phyloP scores from a whole-genome alignment of 1,284 basidiomycete genomes.

The Trametes pubescens region DNA sequence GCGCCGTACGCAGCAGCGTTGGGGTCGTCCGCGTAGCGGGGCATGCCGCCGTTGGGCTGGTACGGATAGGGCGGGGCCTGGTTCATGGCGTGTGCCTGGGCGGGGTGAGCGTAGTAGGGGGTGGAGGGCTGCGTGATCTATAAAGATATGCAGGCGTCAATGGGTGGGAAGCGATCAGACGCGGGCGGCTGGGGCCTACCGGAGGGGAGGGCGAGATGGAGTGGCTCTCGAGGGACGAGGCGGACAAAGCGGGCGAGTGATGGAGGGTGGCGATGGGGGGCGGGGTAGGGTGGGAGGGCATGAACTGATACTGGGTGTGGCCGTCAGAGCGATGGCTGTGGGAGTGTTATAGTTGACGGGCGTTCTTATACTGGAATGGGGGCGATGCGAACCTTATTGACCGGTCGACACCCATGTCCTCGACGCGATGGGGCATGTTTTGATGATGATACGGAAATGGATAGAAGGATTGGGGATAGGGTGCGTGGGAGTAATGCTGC shows the following conservation, averaged over 20 bases:
- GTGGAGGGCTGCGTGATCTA: constrained; percentile 42
- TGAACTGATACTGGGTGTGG: constrained; percentile 47
- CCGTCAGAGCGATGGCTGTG: constrained; percentile 52
- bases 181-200: constrained; percentile 39
- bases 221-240: constrained; percentile 63
- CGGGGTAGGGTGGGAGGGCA: constrained; percentile 57
- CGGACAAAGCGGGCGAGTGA: constrained; percentile 69
- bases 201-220: constrained; percentile 61
- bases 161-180: constrained; percentile 43
- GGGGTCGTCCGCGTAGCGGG: constrained; percentile 41
- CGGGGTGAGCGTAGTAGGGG: constrained; percentile 47
- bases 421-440: constrained; percentile 56
- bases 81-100: constrained; percentile 44
- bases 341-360: constrained; percentile 31
- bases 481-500: constrained; percentile 35
- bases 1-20: constrained; percentile 35
- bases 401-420: constrained; percentile 52
- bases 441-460: constrained; percentile 39
- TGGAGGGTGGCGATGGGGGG: constrained; percentile 63
- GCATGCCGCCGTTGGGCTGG: constrained; percentile 43
- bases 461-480: constrained; percentile 34
- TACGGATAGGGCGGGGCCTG: constrained; percentile 42
- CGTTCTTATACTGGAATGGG: constrained; percentile 33
- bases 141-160: constrained; percentile 29
- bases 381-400: constrained; percentile 48